phyloP scores from a whole-genome alignment of 2,329 filamentous ascomycete genomes.

The Salinomyces thailandicus region DNA sequence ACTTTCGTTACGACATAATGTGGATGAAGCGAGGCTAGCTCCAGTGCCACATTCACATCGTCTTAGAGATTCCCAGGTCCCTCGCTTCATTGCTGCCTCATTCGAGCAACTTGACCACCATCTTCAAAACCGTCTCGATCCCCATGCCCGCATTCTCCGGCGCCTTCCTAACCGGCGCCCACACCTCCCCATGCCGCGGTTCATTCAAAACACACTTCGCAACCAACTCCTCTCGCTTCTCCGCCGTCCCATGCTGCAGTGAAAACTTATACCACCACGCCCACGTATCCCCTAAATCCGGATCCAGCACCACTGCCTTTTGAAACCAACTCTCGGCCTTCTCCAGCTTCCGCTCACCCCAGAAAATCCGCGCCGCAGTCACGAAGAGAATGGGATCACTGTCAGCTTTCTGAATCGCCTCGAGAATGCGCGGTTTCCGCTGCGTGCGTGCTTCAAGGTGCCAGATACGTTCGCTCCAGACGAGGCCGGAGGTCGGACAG shows the following conservation, averaged over 20 bases:
- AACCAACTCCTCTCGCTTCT: constrained; percentile 79
- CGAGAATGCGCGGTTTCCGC: constrained; percentile 78
- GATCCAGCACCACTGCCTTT: constrained; percentile 80
- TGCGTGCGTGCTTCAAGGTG: constrained; percentile 84
- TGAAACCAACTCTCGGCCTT: constrained; percentile 97
- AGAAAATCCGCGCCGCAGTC: constrained; percentile 89
- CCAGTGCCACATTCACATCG: no score
- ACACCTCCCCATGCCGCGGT: constrained; percentile 84
- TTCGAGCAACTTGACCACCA: constrained; percentile 55
- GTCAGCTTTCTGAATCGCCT: constrained; percentile 95
- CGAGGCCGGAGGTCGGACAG: constrained; percentile 71
- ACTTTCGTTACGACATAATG: no score
- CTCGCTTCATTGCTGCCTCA: no score
- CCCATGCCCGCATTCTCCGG: constrained; percentile 66
- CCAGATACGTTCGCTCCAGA: constrained; percentile 95
- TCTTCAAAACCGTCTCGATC: constrained; percentile 70
- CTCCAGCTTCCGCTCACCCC: constrained; percentile 82
- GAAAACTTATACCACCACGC: constrained; percentile 97
- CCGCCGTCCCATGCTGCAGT: constrained; percentile 81
- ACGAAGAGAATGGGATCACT: constrained; percentile 83
- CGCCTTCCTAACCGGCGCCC: constrained; percentile 78
- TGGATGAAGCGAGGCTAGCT: no score
- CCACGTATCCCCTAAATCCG: constrained; percentile 86
- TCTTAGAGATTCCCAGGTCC: no score
- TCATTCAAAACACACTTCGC: constrained; percentile 72